Evolutionary conservation across 148 eudicot genomes (phyloP).

Genomic region (Selenicereus undatus): DNA sequence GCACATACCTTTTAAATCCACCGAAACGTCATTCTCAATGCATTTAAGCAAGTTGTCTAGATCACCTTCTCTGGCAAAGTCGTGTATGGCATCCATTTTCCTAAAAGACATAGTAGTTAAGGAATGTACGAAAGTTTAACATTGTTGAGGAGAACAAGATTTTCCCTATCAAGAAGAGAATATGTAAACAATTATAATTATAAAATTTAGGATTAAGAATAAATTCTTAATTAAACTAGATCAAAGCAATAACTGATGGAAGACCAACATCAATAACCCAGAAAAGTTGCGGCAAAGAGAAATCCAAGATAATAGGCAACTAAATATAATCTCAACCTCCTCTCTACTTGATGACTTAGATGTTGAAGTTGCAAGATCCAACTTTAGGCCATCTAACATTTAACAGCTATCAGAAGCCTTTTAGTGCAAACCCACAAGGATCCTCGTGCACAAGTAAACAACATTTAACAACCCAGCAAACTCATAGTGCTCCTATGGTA

Average conservation of each 20-base stretch:
- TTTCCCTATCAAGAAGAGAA: neutral
- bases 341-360: neutral
- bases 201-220: neutral
- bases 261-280: neutral
- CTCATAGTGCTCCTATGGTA: neutral
- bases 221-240: neutral
- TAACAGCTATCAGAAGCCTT: neutral
- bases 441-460: neutral
- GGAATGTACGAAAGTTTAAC: neutral
- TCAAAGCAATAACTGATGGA: neutral
- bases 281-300: neutral
- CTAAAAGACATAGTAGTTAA: conserved; percentile 30
- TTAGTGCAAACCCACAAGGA: neutral
- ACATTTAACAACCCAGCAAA: neutral
- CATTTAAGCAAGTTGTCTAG: conserved; percentile 67
- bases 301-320: neutral
- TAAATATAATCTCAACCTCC: neutral
- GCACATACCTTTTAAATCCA: conserved; percentile 63
- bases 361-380: neutral
- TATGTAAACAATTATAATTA: neutral
- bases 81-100: conserved; percentile 89
- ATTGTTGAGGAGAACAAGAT: neutral
- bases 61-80: conserved; percentile 93
- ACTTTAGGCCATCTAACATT: neutral
- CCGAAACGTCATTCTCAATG: conserved; percentile 62